Evolutionary conservation across 805 yeast genomes (phyloP).

Genomic region (Cyberlindnera americana): DNA sequence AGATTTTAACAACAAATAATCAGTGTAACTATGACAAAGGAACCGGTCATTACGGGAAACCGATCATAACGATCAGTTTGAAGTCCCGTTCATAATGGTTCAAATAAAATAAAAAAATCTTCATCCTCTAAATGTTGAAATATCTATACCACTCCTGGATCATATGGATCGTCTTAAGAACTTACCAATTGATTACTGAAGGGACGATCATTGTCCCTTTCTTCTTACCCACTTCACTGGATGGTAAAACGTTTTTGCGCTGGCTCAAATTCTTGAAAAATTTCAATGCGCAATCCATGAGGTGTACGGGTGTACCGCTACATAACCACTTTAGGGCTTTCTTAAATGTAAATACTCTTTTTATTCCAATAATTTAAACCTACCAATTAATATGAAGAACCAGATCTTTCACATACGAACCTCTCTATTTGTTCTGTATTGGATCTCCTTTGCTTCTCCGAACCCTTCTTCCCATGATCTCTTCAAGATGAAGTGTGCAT

Average conservation of each 20-base stretch:
- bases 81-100: slow-evolving; percentile 25
- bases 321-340: too few relatives aligned
- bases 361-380: too few relatives aligned
- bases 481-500: slow-evolving; percentile 58
- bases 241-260: too few relatives aligned
- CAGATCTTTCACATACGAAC: slow-evolving; percentile 26
- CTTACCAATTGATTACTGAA: not conserved
- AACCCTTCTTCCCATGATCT: slow-evolving; percentile 69
- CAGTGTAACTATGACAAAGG: slow-evolving; percentile 88
- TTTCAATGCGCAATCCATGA: not conserved
- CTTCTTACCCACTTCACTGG: too few relatives aligned
- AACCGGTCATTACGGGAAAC: slow-evolving; percentile 61
- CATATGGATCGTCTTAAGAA: not conserved
- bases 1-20: slow-evolving; percentile 25
- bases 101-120: slow-evolving; percentile 25
- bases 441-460: slow-evolving; percentile 50
- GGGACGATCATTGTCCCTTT: not conserved
- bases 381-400: not conserved
- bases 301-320: slow-evolving; percentile 10
- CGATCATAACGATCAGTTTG: slow-evolving; percentile 24
- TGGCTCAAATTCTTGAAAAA: not conserved
- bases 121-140: slow-evolving; percentile 21
- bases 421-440: slow-evolving; percentile 31
- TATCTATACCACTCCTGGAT: not conserved
- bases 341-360: too few relatives aligned